These are phyloP conservation scores for Cyberlindnera meyerae DNA, from an alignment of 805 yeast species.

Conservation along the genomic window DNA sequence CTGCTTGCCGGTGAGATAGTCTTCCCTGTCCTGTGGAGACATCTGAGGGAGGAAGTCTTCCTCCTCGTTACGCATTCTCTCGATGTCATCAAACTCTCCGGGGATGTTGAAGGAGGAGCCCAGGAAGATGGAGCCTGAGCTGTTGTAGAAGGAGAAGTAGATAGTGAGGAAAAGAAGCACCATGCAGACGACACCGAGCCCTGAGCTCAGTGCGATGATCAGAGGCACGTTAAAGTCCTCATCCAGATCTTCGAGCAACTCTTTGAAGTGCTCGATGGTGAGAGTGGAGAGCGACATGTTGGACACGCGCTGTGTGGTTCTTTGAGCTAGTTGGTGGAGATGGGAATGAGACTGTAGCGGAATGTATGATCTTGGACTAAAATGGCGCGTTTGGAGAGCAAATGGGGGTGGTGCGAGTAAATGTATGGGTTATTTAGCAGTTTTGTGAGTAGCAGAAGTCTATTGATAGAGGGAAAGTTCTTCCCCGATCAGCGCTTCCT, in stretches of 20 bases:
- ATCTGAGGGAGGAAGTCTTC: conserved; percentile 38
- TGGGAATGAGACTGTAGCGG: too few relatives aligned
- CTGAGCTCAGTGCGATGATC: conserved; percentile 33
- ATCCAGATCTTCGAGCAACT: conserved; percentile 14
- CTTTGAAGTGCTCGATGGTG: conserved; percentile 1
- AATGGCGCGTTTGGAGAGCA: too few relatives aligned
- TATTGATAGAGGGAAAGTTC: too few relatives aligned
- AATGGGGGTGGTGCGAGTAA: too few relatives aligned
- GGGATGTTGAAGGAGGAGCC: conserved; percentile 38
- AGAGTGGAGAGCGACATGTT: background rate
- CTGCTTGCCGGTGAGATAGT: conserved; percentile 37
- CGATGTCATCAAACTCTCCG: conserved; percentile 59
- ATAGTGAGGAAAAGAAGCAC: conserved; percentile 27
- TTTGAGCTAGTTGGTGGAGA: too few relatives aligned
- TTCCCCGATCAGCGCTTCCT: too few relatives aligned
- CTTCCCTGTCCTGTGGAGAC: conserved; percentile 36
- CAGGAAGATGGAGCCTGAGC: conserved; percentile 25
- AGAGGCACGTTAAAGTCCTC: conserved; percentile 31
- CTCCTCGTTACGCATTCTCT: conserved; percentile 61
- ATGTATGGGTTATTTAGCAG: too few relatives aligned
- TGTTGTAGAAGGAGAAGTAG: conserved; percentile 28
- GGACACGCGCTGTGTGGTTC: background rate
- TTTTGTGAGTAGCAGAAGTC: too few relatives aligned
- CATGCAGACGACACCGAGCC: conserved; percentile 33
- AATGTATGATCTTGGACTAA: too few relatives aligned